Conservation (phyloP, 495 filamentous ascomycete genomes). For the Annulohypoxylon moriforme region DNA sequence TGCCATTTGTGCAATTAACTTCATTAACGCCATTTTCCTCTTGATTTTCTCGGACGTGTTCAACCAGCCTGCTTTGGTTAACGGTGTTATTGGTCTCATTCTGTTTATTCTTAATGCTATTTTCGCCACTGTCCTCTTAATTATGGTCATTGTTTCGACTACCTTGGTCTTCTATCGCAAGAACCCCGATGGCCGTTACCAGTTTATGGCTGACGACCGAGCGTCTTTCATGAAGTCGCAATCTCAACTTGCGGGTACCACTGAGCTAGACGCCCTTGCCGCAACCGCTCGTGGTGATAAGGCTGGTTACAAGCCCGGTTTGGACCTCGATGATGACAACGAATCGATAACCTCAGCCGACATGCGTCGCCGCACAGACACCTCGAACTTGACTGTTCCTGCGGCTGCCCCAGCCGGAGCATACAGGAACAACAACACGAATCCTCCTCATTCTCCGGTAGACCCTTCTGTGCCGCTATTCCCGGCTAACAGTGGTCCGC, state of each 20-base stretch:
- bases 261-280: constrained; percentile 92
- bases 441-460: constrained; percentile 41
- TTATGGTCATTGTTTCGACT: constrained; percentile 89
- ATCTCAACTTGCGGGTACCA: constrained; percentile 77
- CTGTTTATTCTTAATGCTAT: constrained; percentile 93
- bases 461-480: constrained; percentile 49
- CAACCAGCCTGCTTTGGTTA: constrained; percentile 85
- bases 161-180: constrained; percentile 86
- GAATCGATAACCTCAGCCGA: constrained; percentile 66
- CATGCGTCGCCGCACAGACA: constrained; percentile 52
- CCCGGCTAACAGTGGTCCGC: constrained; percentile 29
- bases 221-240: constrained; percentile 99
- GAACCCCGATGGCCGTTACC: constrained; percentile 96
- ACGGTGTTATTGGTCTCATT: constrained; percentile 92
- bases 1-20: constrained; percentile 87
- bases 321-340: constrained; percentile 82
- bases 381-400: constrained; percentile 52
- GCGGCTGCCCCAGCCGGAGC: constrained; percentile 21
- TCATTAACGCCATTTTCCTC: constrained; percentile 88
- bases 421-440: constrained; percentile 29
- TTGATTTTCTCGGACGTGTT: constrained; percentile 86
- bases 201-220: constrained; percentile 96
- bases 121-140: constrained; percentile 84
- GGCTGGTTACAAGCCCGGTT: constrained; percentile 68
- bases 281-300: constrained; percentile 93